phyloP scores from a whole-genome alignment of 306 rosid genomes.

The Urtica urens region DNA sequence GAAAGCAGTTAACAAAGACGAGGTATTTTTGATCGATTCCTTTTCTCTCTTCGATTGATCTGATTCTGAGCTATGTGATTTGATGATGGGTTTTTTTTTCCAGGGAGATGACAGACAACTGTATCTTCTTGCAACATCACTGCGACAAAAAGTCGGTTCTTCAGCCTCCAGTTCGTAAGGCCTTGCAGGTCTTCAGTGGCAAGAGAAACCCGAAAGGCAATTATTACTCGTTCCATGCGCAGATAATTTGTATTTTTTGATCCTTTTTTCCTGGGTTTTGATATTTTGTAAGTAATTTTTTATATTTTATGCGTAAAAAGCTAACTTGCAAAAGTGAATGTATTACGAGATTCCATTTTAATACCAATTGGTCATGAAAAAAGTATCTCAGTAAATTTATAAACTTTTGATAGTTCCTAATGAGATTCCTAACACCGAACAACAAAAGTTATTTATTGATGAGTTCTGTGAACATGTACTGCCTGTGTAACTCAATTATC shows the following conservation, averaged over 20 bases:
- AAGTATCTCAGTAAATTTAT: too few species aligned
- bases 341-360: too few species aligned
- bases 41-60: slow-evolving; percentile 6
- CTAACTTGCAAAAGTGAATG: too few species aligned
- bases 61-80: not conserved
- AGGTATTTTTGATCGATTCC: not conserved
- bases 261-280: too few species aligned
- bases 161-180: slow-evolving; percentile 84
- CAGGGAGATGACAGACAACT: slow-evolving; percentile 60
- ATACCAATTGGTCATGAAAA: too few species aligned
- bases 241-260: slow-evolving; percentile 12
- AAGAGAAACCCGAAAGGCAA: slow-evolving; percentile 91
- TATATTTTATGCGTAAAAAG: too few species aligned
- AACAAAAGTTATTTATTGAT: too few species aligned
- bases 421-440: too few species aligned
- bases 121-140: slow-evolving; percentile 63
- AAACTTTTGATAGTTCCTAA: too few species aligned
- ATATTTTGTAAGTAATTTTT: too few species aligned
- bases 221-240: slow-evolving; percentile 56
- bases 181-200: slow-evolving; percentile 59
- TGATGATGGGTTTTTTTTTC: not conserved
- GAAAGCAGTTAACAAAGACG: slow-evolving; percentile 60
- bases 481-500: too few species aligned
- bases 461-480: too few species aligned
- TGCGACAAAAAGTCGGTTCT: slow-evolving; percentile 55